Evolutionary conservation across 768 basidiomycete genomes (phyloP), one percentile per base, ranked within the genome.

Genomic region (Calocybe cyanea): DNA sequence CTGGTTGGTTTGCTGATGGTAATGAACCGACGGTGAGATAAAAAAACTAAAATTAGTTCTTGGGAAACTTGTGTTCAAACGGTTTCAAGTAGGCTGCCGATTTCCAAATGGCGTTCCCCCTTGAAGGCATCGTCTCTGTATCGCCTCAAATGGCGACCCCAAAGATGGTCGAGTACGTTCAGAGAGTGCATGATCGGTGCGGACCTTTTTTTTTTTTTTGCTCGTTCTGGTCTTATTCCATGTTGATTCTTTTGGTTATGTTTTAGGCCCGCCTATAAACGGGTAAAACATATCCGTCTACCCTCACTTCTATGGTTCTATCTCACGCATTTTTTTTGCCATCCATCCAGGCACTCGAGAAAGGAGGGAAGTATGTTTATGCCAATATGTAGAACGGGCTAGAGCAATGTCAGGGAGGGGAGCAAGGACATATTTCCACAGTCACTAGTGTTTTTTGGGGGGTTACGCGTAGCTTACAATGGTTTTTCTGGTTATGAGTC

Each of bases 311-410:
- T n/a, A n/a, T n/a, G n/a, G n/a, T 18, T 20, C 50, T 36, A 38
- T 46, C 30, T 31, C 18, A 52, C 34, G 35, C 24, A 50, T 46
- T 28, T 19, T 21, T 38, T 11, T 20, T 33, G n/a, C n/a, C n/a
- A n/a, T n/a, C n/a, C n/a, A n/a, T n/a, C n/a, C n/a, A 64, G 63
- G 63, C 57, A 4, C 38, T 64, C 25, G 55, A 64, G 49, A 66
- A 57, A 41, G 63, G 64, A n/a, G 65, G 66, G 21, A 50, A 62
- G 36, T 67, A 66, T 47, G 14, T 7, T 6, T 35, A 35, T 28
- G 25, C 25, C 25, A 11, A 28, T n/a, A n/a, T n/a, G n/a, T n/a
- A n/a, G n/a, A n/a, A n/a, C n/a, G n/a, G n/a, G n/a, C n/a, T n/a
- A n/a, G n/a, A n/a, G n/a, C n/a, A n/a, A n/a, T n/a, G n/a, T n/a